Conservation (phyloP, 1,284 basidiomycete genomes). For the Cystobasidium pallidum region DNA sequence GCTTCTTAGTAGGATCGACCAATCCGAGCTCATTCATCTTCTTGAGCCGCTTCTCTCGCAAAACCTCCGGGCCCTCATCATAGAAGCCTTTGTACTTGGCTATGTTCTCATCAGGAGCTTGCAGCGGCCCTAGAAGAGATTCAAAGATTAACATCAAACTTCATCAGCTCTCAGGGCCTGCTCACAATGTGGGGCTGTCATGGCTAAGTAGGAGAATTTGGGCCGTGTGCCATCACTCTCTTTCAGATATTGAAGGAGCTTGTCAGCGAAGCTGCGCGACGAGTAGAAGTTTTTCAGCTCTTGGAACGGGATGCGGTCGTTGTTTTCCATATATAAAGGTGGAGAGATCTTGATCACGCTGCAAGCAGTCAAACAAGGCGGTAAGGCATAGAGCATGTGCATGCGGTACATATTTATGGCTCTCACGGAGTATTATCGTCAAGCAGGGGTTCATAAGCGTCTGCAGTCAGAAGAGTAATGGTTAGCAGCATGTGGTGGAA, state of each 20-base stretch:
- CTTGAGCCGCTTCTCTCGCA: constrained; percentile 49
- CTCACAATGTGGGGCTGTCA: constrained; percentile 45
- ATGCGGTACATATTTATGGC: background rate
- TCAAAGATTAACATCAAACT: background rate
- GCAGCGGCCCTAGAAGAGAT: constrained; percentile 43
- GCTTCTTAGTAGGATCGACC: constrained; percentile 31
- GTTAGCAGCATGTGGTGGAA: background rate
- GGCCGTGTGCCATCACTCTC: constrained; percentile 42
- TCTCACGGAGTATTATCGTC: constrained; percentile 28
- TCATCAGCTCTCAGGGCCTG: background rate
- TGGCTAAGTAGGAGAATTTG: constrained; percentile 49
- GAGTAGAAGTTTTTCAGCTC: constrained; percentile 47
- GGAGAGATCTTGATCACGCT: constrained; percentile 19
- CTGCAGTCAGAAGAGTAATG: background rate
- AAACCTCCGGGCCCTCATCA: constrained; percentile 42
- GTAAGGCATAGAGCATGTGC: background rate
- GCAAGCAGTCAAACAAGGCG: no score
- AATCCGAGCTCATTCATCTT: constrained; percentile 48
- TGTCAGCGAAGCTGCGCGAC: constrained; percentile 45
- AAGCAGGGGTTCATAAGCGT: constrained; percentile 10
- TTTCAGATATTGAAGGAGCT: constrained; percentile 45
- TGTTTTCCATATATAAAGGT: constrained; percentile 15
- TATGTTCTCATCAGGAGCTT: constrained; percentile 46
- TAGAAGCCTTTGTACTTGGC: constrained; percentile 47
- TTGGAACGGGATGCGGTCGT: background rate